Base-by-base conservation (phyloP, 371 early-diverging fungal genomes). In the Zancudomyces culisetae region DNA sequence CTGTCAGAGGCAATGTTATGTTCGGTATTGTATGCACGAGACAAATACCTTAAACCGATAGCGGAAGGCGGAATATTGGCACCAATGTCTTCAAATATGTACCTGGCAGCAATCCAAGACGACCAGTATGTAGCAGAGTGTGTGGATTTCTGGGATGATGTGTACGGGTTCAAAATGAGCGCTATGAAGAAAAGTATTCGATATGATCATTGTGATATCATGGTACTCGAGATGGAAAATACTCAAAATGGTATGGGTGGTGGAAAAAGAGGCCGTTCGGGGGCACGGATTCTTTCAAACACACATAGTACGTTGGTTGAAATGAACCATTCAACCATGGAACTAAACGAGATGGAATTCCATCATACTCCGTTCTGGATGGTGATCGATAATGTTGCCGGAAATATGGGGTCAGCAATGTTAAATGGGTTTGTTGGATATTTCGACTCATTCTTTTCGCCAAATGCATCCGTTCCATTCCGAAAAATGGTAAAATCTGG, bases 1-100 rank as follows among this genome's bases (percentile, higher is more conserved):
- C 74, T 95, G 51, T 95, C 87, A 58, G 95, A 97, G 63, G 87
- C 89, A 58, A 97, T 97, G 98, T 74, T 97, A 57, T 93, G 94
- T 66, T 90, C 93, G 6, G 98, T 97, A 35, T 75, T 97, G 46
- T 77, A 76, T 30, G 98, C 98, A 13, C 78, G 98, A 60, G 94
- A 97, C 69, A 79, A 80, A 55, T 95, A 83, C 72, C 74, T 97
- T 53, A 79, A 77, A 41, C 76, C 79, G 12, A n/a, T 40, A 13
- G 10, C 6, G 19, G 35, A 35, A 35, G 84, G 76, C 39, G 87
- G 87, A 48, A 60, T 87, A 51, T 78, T 95, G 64, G 90, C 84
- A 61, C 98, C 98, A 43, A 86, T 85, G 61, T 77, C 79, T 46
- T 83, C 98, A 43, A 79, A 77, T 43, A 87, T 94, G 69, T 78